phyloP scores from a whole-genome alignment of 2,329 filamentous ascomycete genomes.

The Aspergillus calidoustus region DNA sequence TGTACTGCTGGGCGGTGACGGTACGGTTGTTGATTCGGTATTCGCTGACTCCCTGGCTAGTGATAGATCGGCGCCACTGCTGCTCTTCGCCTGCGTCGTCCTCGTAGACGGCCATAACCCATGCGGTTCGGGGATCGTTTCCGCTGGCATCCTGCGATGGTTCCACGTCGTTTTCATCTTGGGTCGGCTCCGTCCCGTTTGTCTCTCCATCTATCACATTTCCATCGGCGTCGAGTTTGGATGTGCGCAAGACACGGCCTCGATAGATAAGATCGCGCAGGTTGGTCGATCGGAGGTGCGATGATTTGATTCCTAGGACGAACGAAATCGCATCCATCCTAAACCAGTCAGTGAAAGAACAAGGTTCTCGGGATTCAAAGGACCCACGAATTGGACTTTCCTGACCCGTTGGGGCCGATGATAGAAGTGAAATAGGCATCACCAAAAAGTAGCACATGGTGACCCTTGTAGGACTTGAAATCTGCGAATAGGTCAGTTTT shows the following conservation, averaged over 20 bases:
- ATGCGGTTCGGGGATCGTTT: conserved; percentile 88
- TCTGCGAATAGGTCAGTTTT: conserved; percentile 58
- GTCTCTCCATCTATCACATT: conserved; percentile 68
- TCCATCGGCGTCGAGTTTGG: conserved; percentile 87
- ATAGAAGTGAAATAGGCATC: conserved; percentile 99
- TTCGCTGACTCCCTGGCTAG: conserved; percentile 83
- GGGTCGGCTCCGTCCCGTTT: conserved; percentile 64
- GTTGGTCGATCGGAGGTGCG: conserved; percentile 92
- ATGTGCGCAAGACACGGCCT: conserved; percentile 87
- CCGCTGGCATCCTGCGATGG: conserved; percentile 63
- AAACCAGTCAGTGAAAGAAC: conserved; percentile 31
- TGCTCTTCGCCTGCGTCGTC: conserved; percentile 96
- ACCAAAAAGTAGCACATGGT: conserved; percentile 91
- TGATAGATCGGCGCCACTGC: conserved; percentile 94
- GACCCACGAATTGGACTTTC: conserved; percentile 93
- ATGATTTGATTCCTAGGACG: conserved; percentile 96
- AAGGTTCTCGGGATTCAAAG: background rate
- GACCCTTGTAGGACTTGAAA: conserved; percentile 99
- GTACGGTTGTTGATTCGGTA: conserved; percentile 94
- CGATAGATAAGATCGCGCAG: conserved; percentile 95
- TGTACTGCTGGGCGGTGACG: conserved; percentile 90
- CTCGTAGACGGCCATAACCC: conserved; percentile 99
- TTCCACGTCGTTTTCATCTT: conserved; percentile 59
- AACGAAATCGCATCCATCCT: conserved; percentile 99
- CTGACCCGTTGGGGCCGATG: conserved; percentile 98